phyloP scores from a whole-genome alignment of 2,329 filamentous ascomycete species.

The Calonectria henricotiae region DNA sequence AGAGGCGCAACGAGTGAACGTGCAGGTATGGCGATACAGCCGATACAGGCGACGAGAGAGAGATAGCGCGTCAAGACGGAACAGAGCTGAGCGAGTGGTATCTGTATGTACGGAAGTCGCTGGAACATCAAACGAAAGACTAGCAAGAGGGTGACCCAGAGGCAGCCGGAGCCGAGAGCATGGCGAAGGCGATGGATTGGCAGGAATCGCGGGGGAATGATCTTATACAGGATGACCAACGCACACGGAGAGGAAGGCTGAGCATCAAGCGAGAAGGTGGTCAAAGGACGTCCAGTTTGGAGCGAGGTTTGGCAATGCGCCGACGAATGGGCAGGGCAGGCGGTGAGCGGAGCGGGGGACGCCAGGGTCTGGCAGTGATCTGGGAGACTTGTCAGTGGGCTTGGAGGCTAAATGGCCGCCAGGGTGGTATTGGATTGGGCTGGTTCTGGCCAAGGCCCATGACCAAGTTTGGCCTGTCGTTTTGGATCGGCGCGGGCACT shows the following conservation, averaged over 20 bases:
- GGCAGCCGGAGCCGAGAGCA: slow-evolving; percentile 44
- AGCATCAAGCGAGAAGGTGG: slow-evolving; percentile 38
- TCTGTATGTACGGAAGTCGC: slow-evolving; percentile 44
- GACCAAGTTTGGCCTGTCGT: slow-evolving; percentile 18
- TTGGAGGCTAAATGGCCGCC: slow-evolving; percentile 24
- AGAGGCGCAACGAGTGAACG: slow-evolving; percentile 28
- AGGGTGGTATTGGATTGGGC: slow-evolving; percentile 26
- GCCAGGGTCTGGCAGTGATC: slow-evolving; percentile 27
- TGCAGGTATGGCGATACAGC: slow-evolving; percentile 26
- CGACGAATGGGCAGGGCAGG: slow-evolving; percentile 47
- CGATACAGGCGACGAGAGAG: slow-evolving; percentile 6
- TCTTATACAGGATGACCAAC: slow-evolving; percentile 48
- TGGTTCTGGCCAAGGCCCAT: slow-evolving; percentile 26
- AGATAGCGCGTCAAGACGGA: slow-evolving; percentile 36
- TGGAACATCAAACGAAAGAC: slow-evolving; percentile 49
- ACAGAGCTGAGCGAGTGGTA: slow-evolving; percentile 42
- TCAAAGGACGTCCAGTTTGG: slow-evolving; percentile 33
- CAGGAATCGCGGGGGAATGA: slow-evolving; percentile 39
- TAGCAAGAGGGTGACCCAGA: slow-evolving; percentile 50
- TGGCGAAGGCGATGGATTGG: slow-evolving; percentile 50
- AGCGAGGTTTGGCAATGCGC: slow-evolving; percentile 37
- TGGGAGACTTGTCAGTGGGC: slow-evolving; percentile 26
- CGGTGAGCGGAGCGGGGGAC: slow-evolving; percentile 49
- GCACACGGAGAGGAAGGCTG: slow-evolving; percentile 49
- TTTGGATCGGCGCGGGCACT: slow-evolving; percentile 36